Evolutionary conservation across 1,284 basidiomycete species (phyloP).

Genomic region (Apiotrichum gamsii): DNA sequence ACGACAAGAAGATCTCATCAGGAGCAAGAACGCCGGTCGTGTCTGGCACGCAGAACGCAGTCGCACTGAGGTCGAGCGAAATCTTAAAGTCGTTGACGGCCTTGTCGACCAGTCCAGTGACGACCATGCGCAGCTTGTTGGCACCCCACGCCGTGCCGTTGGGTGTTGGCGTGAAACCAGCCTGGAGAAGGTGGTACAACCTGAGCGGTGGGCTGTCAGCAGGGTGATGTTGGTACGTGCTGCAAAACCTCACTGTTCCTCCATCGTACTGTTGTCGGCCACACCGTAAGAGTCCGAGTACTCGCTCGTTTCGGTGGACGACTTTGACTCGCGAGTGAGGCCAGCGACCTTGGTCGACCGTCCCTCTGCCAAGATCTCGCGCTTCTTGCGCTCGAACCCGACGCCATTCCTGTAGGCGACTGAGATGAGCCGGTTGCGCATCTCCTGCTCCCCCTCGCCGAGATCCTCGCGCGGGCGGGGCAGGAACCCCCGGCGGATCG

Average conservation of each 20-base stretch:
- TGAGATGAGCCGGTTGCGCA: conserved; percentile 13
- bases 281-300: conserved; percentile 4
- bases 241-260: conserved; percentile 8
- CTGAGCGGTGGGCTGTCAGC: conserved; percentile 1
- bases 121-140: conserved; percentile 24
- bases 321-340: conserved; percentile 4
- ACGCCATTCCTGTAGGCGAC: conserved; percentile 27
- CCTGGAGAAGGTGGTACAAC: conserved; percentile 5
- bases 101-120: conserved; percentile 14
- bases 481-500: conserved; percentile 16
- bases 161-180: conserved; percentile 20
- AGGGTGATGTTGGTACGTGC: conserved; percentile 10
- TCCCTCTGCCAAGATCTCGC: conserved; percentile 12
- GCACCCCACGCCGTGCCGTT: conserved; percentile 13
- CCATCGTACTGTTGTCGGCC: not conserved
- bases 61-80: conserved; percentile 24
- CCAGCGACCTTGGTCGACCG: conserved; percentile 26
- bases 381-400: conserved; percentile 23
- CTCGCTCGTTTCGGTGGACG: too few species aligned
- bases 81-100: conserved; percentile 25
- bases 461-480: conserved; percentile 6
- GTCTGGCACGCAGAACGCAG: conserved; percentile 39
- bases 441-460: conserved; percentile 21
- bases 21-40: conserved; percentile 25
- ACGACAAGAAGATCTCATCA: conserved; percentile 32